These are phyloP conservation scores for Candida frijolesensis DNA, from an alignment of 1,139 yeast genomes.

Conservation along the genomic window DNA sequence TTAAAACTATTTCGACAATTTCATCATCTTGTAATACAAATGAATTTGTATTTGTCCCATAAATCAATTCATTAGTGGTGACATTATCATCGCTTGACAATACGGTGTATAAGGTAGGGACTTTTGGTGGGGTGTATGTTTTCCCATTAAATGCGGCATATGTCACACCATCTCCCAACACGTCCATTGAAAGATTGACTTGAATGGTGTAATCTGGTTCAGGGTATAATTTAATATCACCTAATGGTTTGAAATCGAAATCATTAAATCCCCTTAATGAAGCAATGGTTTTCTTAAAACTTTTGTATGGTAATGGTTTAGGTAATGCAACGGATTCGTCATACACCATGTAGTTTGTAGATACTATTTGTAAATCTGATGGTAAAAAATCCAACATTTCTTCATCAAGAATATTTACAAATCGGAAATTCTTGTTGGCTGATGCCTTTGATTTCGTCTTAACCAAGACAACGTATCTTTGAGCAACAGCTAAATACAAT, in stretches of 20 bases:
- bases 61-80: constrained; percentile 46
- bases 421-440: constrained; percentile 61
- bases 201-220: constrained; percentile 69
- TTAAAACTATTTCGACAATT: constrained; percentile 65
- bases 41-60: constrained; percentile 81
- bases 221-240: constrained; percentile 51
- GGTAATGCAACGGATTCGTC: constrained; percentile 48
- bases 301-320: constrained; percentile 21
- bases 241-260: constrained; percentile 60
- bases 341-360: constrained; percentile 74
- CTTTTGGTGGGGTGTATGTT: constrained; percentile 76
- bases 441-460: constrained; percentile 59
- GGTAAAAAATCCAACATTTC: constrained; percentile 80
- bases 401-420: constrained; percentile 75
- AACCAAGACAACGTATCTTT: constrained; percentile 73
- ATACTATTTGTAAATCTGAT: constrained; percentile 59
- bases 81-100: constrained; percentile 44
- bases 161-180: constrained; percentile 78
- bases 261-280: constrained; percentile 61
- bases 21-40: constrained; percentile 71
- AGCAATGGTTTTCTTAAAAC: constrained; percentile 41
- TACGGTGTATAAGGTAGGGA: constrained; percentile 80
- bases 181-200: constrained; percentile 74
- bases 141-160: constrained; percentile 89
- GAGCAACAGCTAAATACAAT: constrained; percentile 74